Evolutionary conservation across 495 filamentous ascomycete genomes (phyloP).

Genomic region (Rhypophila decipiens): DNA sequence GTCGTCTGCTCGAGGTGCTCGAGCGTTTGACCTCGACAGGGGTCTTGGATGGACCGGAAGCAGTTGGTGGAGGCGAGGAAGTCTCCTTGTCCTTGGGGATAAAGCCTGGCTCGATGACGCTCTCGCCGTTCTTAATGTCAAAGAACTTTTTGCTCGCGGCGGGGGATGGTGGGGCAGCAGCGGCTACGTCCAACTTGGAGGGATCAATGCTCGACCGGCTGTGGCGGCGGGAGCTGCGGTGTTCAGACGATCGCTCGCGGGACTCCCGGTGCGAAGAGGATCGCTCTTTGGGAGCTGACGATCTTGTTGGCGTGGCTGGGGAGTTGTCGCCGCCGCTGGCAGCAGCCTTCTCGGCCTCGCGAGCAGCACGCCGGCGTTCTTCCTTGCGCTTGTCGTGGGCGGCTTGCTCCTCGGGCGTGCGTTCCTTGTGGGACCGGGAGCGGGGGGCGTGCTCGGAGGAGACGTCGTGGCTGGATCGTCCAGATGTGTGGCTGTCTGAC

Average conservation of each 20-base stretch:
- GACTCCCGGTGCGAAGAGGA: conserved; percentile 2
- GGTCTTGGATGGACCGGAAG: conserved; percentile 16
- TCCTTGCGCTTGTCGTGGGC: conserved; percentile 39
- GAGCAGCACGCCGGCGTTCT: conserved; percentile 23
- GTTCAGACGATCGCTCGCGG: conserved; percentile 17
- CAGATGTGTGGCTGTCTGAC: conserved; percentile 27
- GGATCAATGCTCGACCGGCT: conserved; percentile 24
- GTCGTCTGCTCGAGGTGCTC: conserved; percentile 20
- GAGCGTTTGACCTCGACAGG: conserved; percentile 31
- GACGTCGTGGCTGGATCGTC: conserved; percentile 23
- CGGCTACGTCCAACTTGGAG: conserved; percentile 19
- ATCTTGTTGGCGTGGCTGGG: conserved; percentile 1
- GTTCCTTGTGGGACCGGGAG: conserved; percentile 23
- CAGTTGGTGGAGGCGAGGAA: conserved; percentile 9
- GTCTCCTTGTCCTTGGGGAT: conserved; percentile 5
- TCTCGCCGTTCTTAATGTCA: conserved; percentile 30
- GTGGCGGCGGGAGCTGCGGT: conserved; percentile 29
- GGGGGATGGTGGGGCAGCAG: too few relatives aligned
- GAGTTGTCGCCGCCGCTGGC: conserved; percentile 12
- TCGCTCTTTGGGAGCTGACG: neutral
- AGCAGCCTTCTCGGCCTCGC: conserved; percentile 17
- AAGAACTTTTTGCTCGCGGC: conserved; percentile 35
- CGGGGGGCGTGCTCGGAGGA: conserved; percentile 23
- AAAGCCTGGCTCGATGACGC: conserved; percentile 24
- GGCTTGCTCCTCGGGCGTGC: conserved; percentile 39